Base-by-base conservation (phyloP, 371 early-diverging fungal genomes). In the Blakeslea trispora region DNA sequence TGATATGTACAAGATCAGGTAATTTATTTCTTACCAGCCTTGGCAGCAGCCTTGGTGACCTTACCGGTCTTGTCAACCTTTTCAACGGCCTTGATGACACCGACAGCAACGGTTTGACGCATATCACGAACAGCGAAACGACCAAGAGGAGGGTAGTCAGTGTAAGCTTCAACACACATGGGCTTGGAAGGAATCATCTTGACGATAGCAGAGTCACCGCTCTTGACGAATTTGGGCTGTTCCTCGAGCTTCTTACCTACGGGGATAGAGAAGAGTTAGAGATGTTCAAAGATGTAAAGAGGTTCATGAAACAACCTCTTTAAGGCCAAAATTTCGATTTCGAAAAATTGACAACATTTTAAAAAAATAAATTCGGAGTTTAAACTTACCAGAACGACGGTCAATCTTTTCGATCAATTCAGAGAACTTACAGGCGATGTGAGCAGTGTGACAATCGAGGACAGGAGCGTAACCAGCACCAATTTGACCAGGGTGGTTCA, bases 101-200 rank as follows among this genome's bases (percentile, higher is more conserved):
- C 96, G 77, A 91, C 90, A 63, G 92, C 92, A 56, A 92, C 90
- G 69, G 92, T 91, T 75, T 92, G 91, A 82, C 96, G 84, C 94
- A 93, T 92, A 73, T 95, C 95, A 88, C 96, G 93, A 82, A 96
- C 92, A 71, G 94, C 95, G 84, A 96, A 96, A 81, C 96, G 93
- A 71, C 96, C 96, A 50, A 96, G 90, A 66, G 93, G 92, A 56
- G 95, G 93, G 81, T 91, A 95, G 69, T 93, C 91, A 63, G 85
- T 75, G 85, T 88, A 95, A 57, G 94, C 61, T 81, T 95, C 96
- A 67, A 95, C 94, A 82, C 92, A 93, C 87, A 95, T 85, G 67
- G 95, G 96, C 90, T 94, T 93, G 81, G 90, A 83, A 57, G 94
- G 94, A 66, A 91, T 64, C 87, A 95, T 83, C 87, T 90, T 89